These are phyloP conservation scores for Aspergillus thermomutatus DNA, from an alignment of 2,329 filamentous ascomycete species.

Conservation along the genomic window DNA sequence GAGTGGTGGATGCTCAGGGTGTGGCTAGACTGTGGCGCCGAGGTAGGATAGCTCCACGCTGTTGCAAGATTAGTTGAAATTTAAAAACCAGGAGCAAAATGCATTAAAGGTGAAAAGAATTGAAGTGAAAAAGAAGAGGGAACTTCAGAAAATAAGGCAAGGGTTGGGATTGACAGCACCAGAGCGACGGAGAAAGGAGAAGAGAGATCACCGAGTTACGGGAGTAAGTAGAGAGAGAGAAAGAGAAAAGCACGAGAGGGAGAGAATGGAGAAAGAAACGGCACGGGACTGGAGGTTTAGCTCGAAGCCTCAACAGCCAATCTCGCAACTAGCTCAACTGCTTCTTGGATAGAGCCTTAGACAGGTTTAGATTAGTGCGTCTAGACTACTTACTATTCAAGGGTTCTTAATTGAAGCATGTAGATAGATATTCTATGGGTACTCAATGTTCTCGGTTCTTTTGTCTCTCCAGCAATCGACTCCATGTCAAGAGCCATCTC, in stretches of 20 bases:
- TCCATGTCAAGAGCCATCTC: neutral
- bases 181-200: slow-evolving; percentile 1
- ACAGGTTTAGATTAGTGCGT: neutral
- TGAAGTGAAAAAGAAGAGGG: neutral
- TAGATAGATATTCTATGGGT: neutral
- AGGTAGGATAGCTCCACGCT: neutral
- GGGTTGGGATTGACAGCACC: neutral
- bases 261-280: slow-evolving; percentile 4
- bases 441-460: neutral
- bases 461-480: neutral
- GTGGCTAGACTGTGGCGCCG: slow-evolving; percentile 9
- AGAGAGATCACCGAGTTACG: neutral
- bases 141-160: neutral
- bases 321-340: too few relatives aligned
- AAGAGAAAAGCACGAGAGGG: slow-evolving; percentile 5
- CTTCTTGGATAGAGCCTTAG: neutral
- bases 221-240: slow-evolving; percentile 1
- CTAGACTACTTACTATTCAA: neutral
- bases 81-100: neutral
- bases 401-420: neutral
- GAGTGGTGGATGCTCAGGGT: slow-evolving; percentile 1
- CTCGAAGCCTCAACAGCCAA: neutral
- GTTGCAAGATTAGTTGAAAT: slow-evolving; percentile 1
- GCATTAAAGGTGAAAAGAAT: neutral
- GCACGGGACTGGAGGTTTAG: neutral